These are phyloP conservation scores for Fraxinus excelsior DNA, from an alignment of 257 asterid genomes.

Conservation along the genomic window DNA sequence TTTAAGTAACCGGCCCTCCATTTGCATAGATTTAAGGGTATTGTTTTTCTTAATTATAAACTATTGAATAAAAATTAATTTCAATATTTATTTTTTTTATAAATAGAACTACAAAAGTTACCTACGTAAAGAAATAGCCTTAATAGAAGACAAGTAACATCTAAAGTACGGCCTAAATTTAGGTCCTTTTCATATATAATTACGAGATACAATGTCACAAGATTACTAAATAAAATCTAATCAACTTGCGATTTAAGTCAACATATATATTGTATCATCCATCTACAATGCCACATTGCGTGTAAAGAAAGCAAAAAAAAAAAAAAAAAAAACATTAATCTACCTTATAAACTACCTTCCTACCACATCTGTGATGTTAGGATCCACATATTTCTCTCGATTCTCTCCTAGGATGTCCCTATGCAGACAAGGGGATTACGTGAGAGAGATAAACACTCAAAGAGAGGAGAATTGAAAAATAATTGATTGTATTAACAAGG, in stretches of 20 bases:
- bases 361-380: background rate
- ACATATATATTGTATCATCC: background rate
- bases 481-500: background rate
- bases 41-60: too few relatives aligned
- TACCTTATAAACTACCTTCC: constrained; percentile 3
- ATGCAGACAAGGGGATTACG: background rate
- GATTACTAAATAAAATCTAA: background rate
- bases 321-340: background rate
- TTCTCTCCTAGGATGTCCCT: background rate
- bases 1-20: background rate
- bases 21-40: background rate
- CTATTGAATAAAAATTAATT: background rate
- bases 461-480: background rate
- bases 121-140: background rate
- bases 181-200: background rate
- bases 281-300: background rate
- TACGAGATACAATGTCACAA: background rate
- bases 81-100: background rate
- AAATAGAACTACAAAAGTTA: background rate
- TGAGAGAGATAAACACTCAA: background rate
- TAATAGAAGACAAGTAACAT: background rate
- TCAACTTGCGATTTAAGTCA: background rate
- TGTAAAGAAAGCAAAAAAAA: background rate
- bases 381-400: background rate
- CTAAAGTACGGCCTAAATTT: background rate